Percentiles rank a stretch among this genome's conserved stretches.
Conservation (phyloP, 495 filamentous ascomycete species). For the Hypomontagnella monticulosa region DNA sequence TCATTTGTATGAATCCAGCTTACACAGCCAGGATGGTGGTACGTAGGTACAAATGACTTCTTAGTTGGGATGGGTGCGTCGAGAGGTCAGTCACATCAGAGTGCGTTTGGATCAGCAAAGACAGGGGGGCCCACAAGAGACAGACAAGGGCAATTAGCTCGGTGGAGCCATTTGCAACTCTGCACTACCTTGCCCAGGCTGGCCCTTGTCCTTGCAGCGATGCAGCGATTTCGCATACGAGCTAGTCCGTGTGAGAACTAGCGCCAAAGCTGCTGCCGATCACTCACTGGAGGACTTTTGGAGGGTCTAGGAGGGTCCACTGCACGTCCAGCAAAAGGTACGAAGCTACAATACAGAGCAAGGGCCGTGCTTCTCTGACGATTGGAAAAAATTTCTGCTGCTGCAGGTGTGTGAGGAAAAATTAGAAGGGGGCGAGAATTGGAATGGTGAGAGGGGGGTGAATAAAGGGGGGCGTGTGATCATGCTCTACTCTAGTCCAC, state of each 20-base stretch:
- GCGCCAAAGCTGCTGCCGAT: conserved; percentile 38
- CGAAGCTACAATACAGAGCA: conserved; percentile 33
- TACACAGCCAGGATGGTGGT: conserved; percentile 35
- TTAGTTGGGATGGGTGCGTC: conserved; percentile 38
- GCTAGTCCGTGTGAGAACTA: conserved; percentile 36
- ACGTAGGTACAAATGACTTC: conserved; percentile 40
- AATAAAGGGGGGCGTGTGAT: conserved; percentile 39
- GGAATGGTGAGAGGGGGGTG: conserved; percentile 12
- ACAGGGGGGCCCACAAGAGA: conserved; percentile 23
- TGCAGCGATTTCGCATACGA: conserved; percentile 32
- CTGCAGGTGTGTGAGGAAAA: conserved; percentile 36
- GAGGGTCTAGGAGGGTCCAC: conserved; percentile 4
- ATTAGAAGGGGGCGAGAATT: conserved; percentile 29
- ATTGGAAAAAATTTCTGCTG: conserved; percentile 35
- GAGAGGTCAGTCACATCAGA: conserved; percentile 45
- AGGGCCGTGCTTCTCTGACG: conserved; percentile 38
- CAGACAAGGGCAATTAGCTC: conserved; percentile 44
- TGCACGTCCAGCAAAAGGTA: conserved; percentile 25
- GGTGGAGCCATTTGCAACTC: conserved; percentile 46
- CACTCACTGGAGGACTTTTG: conserved; percentile 21
- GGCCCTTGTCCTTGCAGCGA: conserved; percentile 32
- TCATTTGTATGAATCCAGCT: conserved; percentile 51
- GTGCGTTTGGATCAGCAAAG: conserved; percentile 46
- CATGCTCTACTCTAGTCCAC: conserved; percentile 10
- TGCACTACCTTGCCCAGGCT: conserved; percentile 24